A percentile compares a stretch with the other conserved stretches of the same genome.
phyloP scores from a whole-genome alignment of 306 rosid genomes.

The Fragaria ananassa region DNA sequence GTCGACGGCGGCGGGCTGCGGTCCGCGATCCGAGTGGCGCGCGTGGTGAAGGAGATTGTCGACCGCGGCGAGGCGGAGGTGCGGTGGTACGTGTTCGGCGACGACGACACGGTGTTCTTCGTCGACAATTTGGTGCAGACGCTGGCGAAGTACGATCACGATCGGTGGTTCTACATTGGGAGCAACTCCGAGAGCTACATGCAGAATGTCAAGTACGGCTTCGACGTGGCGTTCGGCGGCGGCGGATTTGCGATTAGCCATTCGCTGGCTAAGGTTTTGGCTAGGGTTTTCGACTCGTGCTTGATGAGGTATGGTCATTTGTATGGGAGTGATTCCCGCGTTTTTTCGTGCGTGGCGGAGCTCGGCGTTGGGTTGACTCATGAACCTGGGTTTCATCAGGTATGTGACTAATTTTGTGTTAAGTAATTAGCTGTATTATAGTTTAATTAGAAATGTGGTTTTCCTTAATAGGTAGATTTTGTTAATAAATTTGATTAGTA shows the following conservation, averaged over 20 bases:
- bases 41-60: constrained; percentile 70
- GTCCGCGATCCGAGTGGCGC: constrained; percentile 88
- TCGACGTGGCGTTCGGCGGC: constrained; percentile 93
- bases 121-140: constrained; percentile 71
- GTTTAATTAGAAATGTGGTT: not conserved
- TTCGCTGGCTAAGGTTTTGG: constrained; percentile 66
- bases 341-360: constrained; percentile 77
- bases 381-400: constrained; percentile 99
- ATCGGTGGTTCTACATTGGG: constrained; percentile 71
- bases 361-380: constrained; percentile 79
- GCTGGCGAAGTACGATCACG: constrained; percentile 66
- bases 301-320: constrained; percentile 68
- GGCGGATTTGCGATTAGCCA: constrained; percentile 81
- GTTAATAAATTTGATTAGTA: not conserved
- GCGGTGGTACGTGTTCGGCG: constrained; percentile 93
- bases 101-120: constrained; percentile 84
- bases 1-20: constrained; percentile 49
- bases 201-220: constrained; percentile 64
- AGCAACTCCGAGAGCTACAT: constrained; percentile 73
- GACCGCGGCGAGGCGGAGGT: constrained; percentile 64
- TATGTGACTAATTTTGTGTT: constrained; percentile 1
- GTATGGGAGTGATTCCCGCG: constrained; percentile 89
- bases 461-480: not conserved
- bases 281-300: constrained; percentile 82
- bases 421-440: not conserved